Evolutionary conservation across 257 asterid species (phyloP), one percentile per base, ranked within the genome.

Genomic region (Pogostemon cablin): DNA sequence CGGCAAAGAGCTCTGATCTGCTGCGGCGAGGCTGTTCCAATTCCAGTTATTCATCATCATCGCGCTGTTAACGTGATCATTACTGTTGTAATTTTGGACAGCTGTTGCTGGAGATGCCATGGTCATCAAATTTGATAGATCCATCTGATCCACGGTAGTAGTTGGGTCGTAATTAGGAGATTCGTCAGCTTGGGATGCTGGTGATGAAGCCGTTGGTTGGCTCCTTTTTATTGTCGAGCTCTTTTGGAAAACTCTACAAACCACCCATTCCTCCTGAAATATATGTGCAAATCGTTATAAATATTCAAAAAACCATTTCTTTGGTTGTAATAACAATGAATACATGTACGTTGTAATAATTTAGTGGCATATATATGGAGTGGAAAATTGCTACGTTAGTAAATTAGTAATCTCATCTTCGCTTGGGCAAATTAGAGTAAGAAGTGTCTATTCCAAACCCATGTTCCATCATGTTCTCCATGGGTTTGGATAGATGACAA

Each of bases 251-350:
- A 92, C 82, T 66, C 98, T 74, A 12, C 98, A 89, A 0, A 92
- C 95, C 4, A 90, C 95, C 98, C 98, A 92, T 70, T 92, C 98
- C 53, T 88, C 98, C 93, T 90, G 86, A 34, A 6, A 7, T 7
- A 32, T 7, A 9, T 7, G 62, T 9, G 35, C 12, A 11, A 15
- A 49, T 9, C 5, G 3, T 9, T 41, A 41, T 41, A 41, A 41
- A 41, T 7, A 41, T 41, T 41, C 32, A 25, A 25, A 25, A 25
- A 25, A 25, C 32, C 32, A 25, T 25, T 25, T 25, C 1, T 25
- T 25, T 25, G 32, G 32, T 25, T 25, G 32, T 25, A 25, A 25
- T 25, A 25, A 25, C 32, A 25, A 25, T 25, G 32, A 25, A 25
- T 25, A 25, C 32, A 25, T 25, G 32, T 25, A 25, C 32, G 32